phyloP scores from a whole-genome alignment of 2,329 filamentous ascomycete species.

The Colletotrichum noveboracense region DNA sequence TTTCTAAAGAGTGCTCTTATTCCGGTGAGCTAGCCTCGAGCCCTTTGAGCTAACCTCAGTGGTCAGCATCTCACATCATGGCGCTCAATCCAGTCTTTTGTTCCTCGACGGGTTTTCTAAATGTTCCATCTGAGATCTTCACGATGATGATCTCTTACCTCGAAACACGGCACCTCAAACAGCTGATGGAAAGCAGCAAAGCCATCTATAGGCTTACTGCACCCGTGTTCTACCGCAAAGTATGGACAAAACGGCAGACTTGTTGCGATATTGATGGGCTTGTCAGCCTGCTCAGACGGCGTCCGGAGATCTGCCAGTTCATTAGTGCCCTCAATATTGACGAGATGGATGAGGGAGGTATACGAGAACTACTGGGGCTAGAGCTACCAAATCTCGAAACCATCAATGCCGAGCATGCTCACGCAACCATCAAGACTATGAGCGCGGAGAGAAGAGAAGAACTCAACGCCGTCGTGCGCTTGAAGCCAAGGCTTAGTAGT shows the following conservation, averaged over 20 bases:
- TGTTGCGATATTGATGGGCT: fast-evolving
- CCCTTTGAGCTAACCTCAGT: background rate
- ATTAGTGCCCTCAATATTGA: fast-evolving
- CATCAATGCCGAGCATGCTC: fast-evolving
- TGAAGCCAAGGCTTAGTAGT: background rate
- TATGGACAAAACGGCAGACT: background rate
- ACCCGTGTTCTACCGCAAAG: background rate
- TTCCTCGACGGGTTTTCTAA: fast-evolving
- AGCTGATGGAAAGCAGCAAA: background rate
- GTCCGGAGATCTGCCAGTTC: fast-evolving
- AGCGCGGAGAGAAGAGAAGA: background rate
- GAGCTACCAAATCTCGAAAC: background rate
- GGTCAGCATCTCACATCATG: background rate
- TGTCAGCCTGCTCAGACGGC: background rate
- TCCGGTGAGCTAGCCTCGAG: too few species aligned
- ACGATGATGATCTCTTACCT: fast-evolving
- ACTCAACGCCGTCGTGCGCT: background rate
- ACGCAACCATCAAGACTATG: background rate
- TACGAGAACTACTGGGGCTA: fast-evolving
- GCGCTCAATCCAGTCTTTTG: fast-evolving
- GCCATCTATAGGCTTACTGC: fast-evolving
- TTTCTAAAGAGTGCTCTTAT: too few species aligned
- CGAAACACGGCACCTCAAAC: background rate
- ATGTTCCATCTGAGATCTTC: background rate
- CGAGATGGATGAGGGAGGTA: fast-evolving